Base-by-base conservation (phyloP, 1,139 yeast genomes). In the Suhomyces ambrosiae region DNA sequence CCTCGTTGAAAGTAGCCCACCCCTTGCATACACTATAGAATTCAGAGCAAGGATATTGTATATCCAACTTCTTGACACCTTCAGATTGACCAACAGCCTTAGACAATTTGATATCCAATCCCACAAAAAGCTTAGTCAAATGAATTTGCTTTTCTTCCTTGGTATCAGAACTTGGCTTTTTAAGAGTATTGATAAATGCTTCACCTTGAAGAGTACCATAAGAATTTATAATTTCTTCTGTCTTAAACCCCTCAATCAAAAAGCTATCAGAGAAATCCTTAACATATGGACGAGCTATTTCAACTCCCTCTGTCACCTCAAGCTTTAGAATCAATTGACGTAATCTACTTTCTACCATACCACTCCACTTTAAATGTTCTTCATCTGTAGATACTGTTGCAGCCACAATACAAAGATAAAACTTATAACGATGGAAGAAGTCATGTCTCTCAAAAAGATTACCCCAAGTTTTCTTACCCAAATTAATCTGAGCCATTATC, bases 11-110 rank as follows among this genome's bases (percentile, higher is more conserved):
- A 26, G 71, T 70, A 10, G 73, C 69, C 81, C 92, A 87, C 26
- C 79, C 73, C 49, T 87, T 82, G 60, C 97, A 87, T 12, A 88
- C 65, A 36, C 75, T 81, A 61, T 75, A 87, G 58, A 90, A 92
- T 45, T 92, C 98, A 13, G 88, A 76, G 56, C 97, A 90, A 7
- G 97, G 97, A 49, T 83, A 76, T 52, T 88, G 96, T 36, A 92
- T 85, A 56, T 92, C 97, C 45, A 92, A 72, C 51, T 82, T 83
- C 53, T 79, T 82, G 23, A 70, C 79, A 9, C 73, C 76, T 40
- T 34, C 58, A 50, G 38, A 64, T 29, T 39, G 46, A 63, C 44
- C 69, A 24, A 36, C 39, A 11, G 54, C 74, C 23, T 56, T 61
- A 24, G 44, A 42, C 38, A 83, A 61, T 42, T 76, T 72, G 24